Evolutionary conservation across 1,139 yeast species (phyloP), one percentile per base, ranked within the genome.

Genomic region (Pichia cactophila): DNA sequence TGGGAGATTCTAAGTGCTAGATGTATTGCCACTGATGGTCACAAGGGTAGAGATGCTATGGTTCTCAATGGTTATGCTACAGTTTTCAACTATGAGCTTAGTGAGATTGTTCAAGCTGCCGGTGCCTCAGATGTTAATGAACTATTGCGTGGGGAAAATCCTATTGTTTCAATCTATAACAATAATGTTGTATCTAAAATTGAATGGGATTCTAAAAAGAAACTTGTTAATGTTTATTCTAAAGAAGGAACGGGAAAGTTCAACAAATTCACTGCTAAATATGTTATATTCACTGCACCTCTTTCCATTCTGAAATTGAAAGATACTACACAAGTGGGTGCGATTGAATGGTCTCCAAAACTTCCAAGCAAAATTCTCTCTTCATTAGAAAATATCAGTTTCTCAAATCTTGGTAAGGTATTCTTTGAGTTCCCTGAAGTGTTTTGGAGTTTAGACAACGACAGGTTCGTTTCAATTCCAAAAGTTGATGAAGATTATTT

Each of bases 371-470:
- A 60, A 0, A 64, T 86, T 28, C 56, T 60, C 1, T 63, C 64
- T 0, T 71, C 82, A 0, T 62, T 86, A 4, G 58, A 69, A 0
- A 68, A 66, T 2, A 68, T 82, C 26, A 81, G 80, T 55, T 82
- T 80, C 60, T 86, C 86, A 0, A 78, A 86, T 0, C 68, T 87
- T 46, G 95, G 96, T 1, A 87, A 87, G 65, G 85, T 86, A 2
- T 72, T 83, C 4, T 72, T 87, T 51, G 90, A 85, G 62, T 87
- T 86, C 60, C 83, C 80, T 33, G 54, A 67, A 9, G 71, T 74
- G 2, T 84, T 85, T 72, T 87, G 96, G 95, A 78, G 79, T 48
- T 60, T 60, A 11, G 62, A 68, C 26, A 66, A 67, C 39, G 88
- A 82, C 61, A 66, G 83, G 50, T 71, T 81, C 49, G 67, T 71